Evolutionary conservation across 495 filamentous ascomycete species (phyloP), one percentile per base, ranked within the genome.

Genomic region (Hypoxylon crocopeplum): DNA sequence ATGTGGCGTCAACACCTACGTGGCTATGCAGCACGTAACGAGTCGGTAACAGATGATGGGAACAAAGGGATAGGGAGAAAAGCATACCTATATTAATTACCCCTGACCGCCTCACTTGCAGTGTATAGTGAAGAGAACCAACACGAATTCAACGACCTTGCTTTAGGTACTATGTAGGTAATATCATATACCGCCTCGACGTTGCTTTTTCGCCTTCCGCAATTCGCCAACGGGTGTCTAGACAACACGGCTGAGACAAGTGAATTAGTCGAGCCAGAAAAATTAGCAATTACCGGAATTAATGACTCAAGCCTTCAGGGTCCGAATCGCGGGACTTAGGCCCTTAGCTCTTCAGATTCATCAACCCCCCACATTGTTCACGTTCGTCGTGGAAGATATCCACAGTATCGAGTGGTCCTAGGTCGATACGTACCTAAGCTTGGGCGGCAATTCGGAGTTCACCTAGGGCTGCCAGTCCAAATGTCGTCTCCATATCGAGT

Each of bases 271-370:
- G 49, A 56, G 50, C 19, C 27, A 27, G 3, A 56, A 30, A 4
- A 46, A 32, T 29, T 39, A 42, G 11, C 25, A 34, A 48, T 58
- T 48, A 54, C 37, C 32, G 32, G 44, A 46, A 50, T 49, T 38
- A 59, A 64, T 64, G 61, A 64, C 61, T 64, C 61, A 64, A 59
- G 40, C 16, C 17, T 56, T 40, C 42, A 40, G 39, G 59, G 54
- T 55, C 61, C 61, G 61, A 64, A 51, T 64, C 55, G 46, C 61
- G 61, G 61, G 50, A 15, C 34, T 38, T 47, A 13, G 61, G 61
- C 45, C 20, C 34, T 38, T 47, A 13, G 45, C 41, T 13, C 45
- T 54, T 54, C 36, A 41, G 32, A 46, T 47, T 39, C 32, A 17
- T 32, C 33, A 37, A 12, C 42, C 41, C 54, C 53, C 46, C 60